A percentile compares a stretch with the other conserved stretches of the same genome.
Conservation (phyloP, 495 filamentous ascomycete genomes). For the Tuber indicum region DNA sequence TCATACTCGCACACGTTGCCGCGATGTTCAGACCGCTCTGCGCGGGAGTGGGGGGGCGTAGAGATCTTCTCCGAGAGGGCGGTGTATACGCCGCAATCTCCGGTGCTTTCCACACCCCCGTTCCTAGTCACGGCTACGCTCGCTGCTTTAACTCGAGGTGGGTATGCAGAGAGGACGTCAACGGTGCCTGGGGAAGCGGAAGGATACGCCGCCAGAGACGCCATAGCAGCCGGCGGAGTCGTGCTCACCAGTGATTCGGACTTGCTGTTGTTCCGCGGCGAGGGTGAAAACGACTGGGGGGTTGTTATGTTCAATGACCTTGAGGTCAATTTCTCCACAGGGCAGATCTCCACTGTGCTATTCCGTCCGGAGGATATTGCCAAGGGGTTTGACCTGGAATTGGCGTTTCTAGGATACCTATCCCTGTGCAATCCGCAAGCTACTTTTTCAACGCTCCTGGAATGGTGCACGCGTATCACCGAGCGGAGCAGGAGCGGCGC, state of each 20-base stretch:
- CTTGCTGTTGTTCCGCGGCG: conserved; percentile 24
- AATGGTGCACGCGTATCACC: conserved; percentile 9
- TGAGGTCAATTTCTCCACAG: background rate
- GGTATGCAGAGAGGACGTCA: conserved; percentile 9
- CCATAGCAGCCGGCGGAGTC: conserved; percentile 18
- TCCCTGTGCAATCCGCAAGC: conserved; percentile 6
- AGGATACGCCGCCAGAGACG: conserved; percentile 30
- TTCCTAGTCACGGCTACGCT: conserved; percentile 29
- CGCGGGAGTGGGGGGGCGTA: background rate
- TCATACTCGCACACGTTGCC: conserved; percentile 15
- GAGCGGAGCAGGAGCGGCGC: conserved; percentile 14
- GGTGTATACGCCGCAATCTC: background rate
- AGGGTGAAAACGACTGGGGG: conserved; percentile 18
- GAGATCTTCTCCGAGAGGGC: conserved; percentile 10
- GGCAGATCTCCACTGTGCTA: conserved; percentile 8
- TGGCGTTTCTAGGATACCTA: conserved; percentile 24
- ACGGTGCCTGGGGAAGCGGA: conserved; percentile 39
- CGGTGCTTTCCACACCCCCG: conserved; percentile 29
- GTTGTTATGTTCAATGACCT: conserved; percentile 39
- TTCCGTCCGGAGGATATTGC: conserved; percentile 26
- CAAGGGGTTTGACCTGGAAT: conserved; percentile 11
- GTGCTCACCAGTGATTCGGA: conserved; percentile 38
- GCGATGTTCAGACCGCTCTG: background rate
- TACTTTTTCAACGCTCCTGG: conserved; percentile 7
- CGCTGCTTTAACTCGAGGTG: background rate